Conservation (phyloP, 805 yeast genomes). For the Zygotorulaspora sp. region DNA sequence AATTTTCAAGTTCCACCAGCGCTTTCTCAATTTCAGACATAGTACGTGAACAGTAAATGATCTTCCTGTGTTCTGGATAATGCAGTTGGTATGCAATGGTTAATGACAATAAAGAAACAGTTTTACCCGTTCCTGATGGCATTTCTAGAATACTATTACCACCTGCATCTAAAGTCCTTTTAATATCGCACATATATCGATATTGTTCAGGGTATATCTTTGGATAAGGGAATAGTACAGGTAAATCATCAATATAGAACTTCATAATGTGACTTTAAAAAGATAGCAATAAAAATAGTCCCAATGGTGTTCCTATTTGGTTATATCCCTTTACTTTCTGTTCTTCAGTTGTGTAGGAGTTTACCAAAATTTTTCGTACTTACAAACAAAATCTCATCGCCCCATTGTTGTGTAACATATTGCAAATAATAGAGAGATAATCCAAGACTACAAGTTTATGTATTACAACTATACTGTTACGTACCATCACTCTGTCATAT, state of each 20-base stretch:
- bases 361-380: too few species aligned
- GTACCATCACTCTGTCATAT: too few species aligned
- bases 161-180: conserved; percentile 89
- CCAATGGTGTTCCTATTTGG: too few species aligned
- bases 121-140: conserved; percentile 99
- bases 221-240: conserved; percentile 94
- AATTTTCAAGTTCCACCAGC: conserved; percentile 76
- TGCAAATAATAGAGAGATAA: too few species aligned
- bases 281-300: too few species aligned
- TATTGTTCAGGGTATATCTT: conserved; percentile 97
- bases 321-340: too few species aligned
- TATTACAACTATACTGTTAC: too few species aligned
- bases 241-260: conserved; percentile 91
- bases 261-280: conserved; percentile 43
- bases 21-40: conserved; percentile 99
- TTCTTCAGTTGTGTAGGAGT: too few species aligned
- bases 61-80: conserved; percentile 86
- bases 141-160: conserved; percentile 95
- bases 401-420: too few species aligned
- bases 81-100: conserved; percentile 94
- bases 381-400: too few species aligned
- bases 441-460: too few species aligned
- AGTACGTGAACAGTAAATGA: conserved; percentile 97
- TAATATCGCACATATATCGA: conserved; percentile 95
- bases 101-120: conserved; percentile 82